phyloP scores from a whole-genome alignment of 768 basidiomycete genomes.

The Suillus subaureus region DNA sequence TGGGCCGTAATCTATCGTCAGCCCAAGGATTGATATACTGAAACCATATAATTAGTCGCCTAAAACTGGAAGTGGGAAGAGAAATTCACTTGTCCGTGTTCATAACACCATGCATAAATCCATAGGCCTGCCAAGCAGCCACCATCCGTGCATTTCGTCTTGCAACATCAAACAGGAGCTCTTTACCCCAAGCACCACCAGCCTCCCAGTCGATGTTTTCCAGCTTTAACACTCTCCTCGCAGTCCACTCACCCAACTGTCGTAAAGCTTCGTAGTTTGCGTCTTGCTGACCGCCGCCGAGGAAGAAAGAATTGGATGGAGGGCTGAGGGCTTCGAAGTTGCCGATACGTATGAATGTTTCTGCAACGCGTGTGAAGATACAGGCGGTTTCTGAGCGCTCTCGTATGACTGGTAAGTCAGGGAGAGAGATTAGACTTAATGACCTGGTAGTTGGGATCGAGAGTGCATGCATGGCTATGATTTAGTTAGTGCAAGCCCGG shows the following conservation, averaged over 20 bases:
- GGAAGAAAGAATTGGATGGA: constrained; percentile 60
- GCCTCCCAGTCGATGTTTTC: constrained; percentile 37
- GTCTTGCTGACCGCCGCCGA: constrained; percentile 77
- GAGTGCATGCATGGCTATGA: constrained; percentile 76
- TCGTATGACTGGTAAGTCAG: constrained; percentile 70
- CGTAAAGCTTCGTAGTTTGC: constrained; percentile 76
- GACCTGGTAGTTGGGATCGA: constrained; percentile 88
- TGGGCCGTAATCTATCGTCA: constrained; percentile 85
- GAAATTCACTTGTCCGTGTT: constrained; percentile 90
- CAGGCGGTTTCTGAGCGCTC: constrained; percentile 75
- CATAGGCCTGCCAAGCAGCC: constrained; percentile 93
- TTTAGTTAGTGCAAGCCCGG: constrained; percentile 34
- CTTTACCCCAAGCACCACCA: constrained; percentile 69
- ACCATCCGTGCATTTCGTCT: constrained; percentile 90
- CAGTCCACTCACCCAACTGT: constrained; percentile 76
- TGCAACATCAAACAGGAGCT: constrained; percentile 76
- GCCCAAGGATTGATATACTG: constrained; percentile 72
- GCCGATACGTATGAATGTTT: constrained; percentile 91
- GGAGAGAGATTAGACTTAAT: constrained; percentile 75
- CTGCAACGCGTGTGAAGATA: constrained; percentile 79
- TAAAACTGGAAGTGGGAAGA: background rate
- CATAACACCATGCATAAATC: constrained; percentile 96
- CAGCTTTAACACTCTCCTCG: constrained; percentile 56
- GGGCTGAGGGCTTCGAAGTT: constrained; percentile 86
- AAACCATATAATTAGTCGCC: constrained; percentile 12